Percentiles rank a stretch among this genome's conserved stretches.
These are phyloP conservation scores for Curvularia lunata DNA, from an alignment of 2,329 filamentous ascomycete species.

Conservation along the genomic window DNA sequence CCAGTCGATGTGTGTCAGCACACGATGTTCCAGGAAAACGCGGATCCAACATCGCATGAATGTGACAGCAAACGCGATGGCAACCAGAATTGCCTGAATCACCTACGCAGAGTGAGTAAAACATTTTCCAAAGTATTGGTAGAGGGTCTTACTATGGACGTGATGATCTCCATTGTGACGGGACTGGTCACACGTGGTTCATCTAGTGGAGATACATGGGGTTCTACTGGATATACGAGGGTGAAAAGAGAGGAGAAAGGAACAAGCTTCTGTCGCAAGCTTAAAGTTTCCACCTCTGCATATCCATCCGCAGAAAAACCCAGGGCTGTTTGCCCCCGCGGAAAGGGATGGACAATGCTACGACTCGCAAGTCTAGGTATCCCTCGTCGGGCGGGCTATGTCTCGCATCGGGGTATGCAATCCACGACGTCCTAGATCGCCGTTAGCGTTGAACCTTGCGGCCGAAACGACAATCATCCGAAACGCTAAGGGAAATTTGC, in stretches of 20 bases:
- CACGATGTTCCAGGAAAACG: conserved; percentile 19
- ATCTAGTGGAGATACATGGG: background rate
- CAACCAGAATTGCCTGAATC: conserved; percentile 24
- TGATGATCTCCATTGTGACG: conserved; percentile 6
- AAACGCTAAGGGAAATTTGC: background rate
- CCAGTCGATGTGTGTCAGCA: conserved; percentile 26
- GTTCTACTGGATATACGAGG: background rate
- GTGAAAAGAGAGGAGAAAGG: background rate
- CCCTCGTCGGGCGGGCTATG: background rate
- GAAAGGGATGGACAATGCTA: background rate
- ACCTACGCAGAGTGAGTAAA: conserved; percentile 11
- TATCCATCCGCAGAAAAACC: background rate
- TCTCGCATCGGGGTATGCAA: conserved; percentile 3
- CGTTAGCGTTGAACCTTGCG: conserved; percentile 12
- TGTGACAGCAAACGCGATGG: conserved; percentile 22
- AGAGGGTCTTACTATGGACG: conserved; percentile 7
- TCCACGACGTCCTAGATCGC: conserved; percentile 5
- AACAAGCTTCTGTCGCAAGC: background rate
- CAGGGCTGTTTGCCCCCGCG: background rate
- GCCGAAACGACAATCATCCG: conserved; percentile 1
- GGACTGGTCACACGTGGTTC: background rate
- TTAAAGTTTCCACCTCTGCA: conserved; percentile 8
- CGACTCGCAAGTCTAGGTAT: conserved; percentile 3
- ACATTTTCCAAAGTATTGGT: background rate
- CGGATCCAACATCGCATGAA: conserved; percentile 29